Percentiles rank a stretch among this genome's conserved stretches.
phyloP scores from a whole-genome alignment of 352 stramenopile species.

The Globisporangium camurandrum region DNA sequence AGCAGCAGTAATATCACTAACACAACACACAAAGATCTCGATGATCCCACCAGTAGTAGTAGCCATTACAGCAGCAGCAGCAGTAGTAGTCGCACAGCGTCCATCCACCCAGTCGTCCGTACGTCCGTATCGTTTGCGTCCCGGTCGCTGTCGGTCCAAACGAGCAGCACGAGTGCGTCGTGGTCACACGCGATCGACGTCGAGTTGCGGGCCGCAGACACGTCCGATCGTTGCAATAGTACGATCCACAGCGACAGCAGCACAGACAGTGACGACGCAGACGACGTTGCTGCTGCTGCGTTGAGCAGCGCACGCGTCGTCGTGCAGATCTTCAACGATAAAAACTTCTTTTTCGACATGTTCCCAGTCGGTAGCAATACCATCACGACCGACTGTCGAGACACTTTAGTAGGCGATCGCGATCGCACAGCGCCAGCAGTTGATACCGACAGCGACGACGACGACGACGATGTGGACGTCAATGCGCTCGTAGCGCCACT shows the following conservation, averaged over 20 bases:
- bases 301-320: conserved; percentile 7
- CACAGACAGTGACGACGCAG: conserved; percentile 9
- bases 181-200: conserved; percentile 47
- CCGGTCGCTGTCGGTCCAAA: conserved; percentile 12
- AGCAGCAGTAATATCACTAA: no score
- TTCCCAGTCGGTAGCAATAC: conserved; percentile 35
- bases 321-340: conserved; percentile 61
- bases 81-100: background rate
- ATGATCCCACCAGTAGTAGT: no score
- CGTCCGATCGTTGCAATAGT: no score
- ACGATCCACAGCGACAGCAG: no score
- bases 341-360: conserved; percentile 85
- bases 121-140: background rate
- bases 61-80: background rate
- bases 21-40: no score
- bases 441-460: conserved; percentile 27
- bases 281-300: conserved; percentile 3
- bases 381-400: no score
- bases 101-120: background rate
- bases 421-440: background rate
- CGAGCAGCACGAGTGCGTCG: conserved; percentile 19
- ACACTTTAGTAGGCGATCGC: no score
- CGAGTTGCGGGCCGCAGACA: conserved; percentile 4
- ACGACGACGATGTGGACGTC: background rate
- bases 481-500: background rate